A percentile compares a stretch with the other conserved stretches of the same genome.
Evolutionary conservation across 2,329 filamentous ascomycete species (phyloP).

Genomic region (Hymenoscyphus infarciens): DNA sequence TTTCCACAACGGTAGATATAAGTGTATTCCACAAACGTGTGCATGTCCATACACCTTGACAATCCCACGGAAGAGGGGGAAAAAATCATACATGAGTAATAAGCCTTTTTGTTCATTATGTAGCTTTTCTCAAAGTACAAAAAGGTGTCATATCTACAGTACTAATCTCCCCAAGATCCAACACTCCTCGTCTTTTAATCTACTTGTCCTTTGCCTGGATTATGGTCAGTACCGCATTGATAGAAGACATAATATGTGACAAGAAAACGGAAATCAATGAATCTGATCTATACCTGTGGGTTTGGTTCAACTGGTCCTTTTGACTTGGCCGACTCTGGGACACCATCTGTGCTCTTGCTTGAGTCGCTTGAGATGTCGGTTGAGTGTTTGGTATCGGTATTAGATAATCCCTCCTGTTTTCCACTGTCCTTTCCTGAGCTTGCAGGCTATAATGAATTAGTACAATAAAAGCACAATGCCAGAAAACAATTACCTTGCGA

Average conservation of each 20-base stretch:
- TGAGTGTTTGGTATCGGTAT: slow-evolving; percentile 49
- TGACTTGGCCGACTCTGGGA: slow-evolving; percentile 51
- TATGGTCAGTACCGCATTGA: neutral
- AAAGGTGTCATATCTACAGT: slow-evolving; percentile 1
- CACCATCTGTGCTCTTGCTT: slow-evolving; percentile 55
- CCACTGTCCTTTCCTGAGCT: slow-evolving; percentile 41
- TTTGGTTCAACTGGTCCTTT: slow-evolving; percentile 45
- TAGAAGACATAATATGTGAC: neutral
- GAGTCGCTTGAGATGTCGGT: slow-evolving; percentile 41
- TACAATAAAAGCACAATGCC: neutral
- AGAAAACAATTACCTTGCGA: slow-evolving; percentile 18
- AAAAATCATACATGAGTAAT: neutral
- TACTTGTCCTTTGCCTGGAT: neutral
- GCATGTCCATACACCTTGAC: neutral
- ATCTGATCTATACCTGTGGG: slow-evolving; percentile 27
- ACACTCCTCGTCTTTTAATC: neutral
- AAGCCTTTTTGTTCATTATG: neutral
- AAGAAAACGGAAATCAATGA: slow-evolving; percentile 4
- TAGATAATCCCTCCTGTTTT: slow-evolving; percentile 52
- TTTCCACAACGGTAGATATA: no score
- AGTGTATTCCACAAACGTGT: neutral
- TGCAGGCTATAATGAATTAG: slow-evolving; percentile 24
- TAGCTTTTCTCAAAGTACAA: neutral
- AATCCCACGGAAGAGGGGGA: neutral
- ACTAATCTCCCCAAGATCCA: neutral